Evolutionary conservation across 179 eudicot genomes (phyloP).

Genomic region (Drosera spatulata): DNA sequence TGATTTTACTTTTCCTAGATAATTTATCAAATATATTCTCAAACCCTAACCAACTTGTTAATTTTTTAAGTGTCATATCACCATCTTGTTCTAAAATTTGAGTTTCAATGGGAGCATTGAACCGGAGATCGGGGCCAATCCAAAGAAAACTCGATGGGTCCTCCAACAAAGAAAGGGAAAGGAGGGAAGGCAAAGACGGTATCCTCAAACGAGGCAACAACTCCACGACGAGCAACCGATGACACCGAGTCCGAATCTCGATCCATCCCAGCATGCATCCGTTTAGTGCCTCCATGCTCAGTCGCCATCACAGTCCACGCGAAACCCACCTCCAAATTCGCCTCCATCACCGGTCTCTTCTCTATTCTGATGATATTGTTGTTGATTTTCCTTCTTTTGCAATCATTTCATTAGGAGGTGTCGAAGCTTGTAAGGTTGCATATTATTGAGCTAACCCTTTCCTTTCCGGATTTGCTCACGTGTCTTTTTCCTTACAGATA

Average conservation of each 20-base stretch:
- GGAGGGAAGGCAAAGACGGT: constrained; percentile 17
- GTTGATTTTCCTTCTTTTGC: background rate
- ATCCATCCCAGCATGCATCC: constrained; percentile 53
- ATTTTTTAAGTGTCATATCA: too few relatives aligned
- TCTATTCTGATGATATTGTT: constrained; percentile 1
- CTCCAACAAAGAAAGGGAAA: constrained; percentile 65
- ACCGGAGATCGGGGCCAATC: too few relatives aligned
- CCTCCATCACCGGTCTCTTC: constrained; percentile 64
- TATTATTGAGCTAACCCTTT: background rate
- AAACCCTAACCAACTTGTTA: too few relatives aligned
- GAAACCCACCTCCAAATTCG: constrained; percentile 83
- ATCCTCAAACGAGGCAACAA: constrained; percentile 23
- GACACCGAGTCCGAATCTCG: background rate
- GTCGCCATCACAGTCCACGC: constrained; percentile 85
- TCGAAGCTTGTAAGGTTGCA: background rate
- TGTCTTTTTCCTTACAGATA: constrained; percentile 25
- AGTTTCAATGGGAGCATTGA: too few relatives aligned
- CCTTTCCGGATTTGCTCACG: background rate
- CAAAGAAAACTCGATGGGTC: too few relatives aligned
- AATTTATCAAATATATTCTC: too few relatives aligned
- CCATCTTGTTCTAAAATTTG: too few relatives aligned
- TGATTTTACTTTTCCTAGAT: too few relatives aligned
- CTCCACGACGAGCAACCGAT: background rate
- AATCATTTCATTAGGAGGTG: too few relatives aligned
- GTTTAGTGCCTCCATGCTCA: constrained; percentile 49